Evolutionary conservation across 2,329 filamentous ascomycete genomes (phyloP).

Genomic region (Penicillium italicum): DNA sequence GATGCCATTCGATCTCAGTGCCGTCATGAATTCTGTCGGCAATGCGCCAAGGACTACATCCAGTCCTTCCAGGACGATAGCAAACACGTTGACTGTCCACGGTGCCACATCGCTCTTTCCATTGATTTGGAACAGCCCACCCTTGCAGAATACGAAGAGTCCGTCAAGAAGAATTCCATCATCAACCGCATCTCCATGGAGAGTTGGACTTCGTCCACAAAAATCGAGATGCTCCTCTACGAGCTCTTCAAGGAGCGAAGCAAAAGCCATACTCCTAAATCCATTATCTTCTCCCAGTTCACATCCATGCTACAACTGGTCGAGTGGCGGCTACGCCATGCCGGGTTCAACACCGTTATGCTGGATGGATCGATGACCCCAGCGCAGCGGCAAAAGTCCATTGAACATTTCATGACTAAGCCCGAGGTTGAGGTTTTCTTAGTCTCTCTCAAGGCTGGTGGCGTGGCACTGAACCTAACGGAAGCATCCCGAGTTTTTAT

Average conservation of each 20-base stretch:
- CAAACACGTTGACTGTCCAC: slow-evolving; percentile 65
- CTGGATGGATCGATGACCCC: slow-evolving; percentile 97
- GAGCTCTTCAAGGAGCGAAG: slow-evolving; percentile 88
- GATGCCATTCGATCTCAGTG: slow-evolving; percentile 90
- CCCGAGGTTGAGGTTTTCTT: slow-evolving; percentile 92
- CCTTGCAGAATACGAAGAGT: slow-evolving; percentile 82
- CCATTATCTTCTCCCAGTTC: slow-evolving; percentile 96
- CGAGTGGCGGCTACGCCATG: slow-evolving; percentile 91
- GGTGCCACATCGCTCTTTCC: slow-evolving; percentile 81
- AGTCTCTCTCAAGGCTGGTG: slow-evolving; percentile 92
- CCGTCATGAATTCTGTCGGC: slow-evolving; percentile 86
- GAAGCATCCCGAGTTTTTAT: slow-evolving; percentile 95
- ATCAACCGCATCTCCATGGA: slow-evolving; percentile 99
- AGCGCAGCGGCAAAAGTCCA: slow-evolving; percentile 84
- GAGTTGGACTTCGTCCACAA: slow-evolving; percentile 96
- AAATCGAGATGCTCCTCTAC: slow-evolving; percentile 94
- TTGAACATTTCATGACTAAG: slow-evolving; percentile 95
- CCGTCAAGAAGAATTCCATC: slow-evolving; percentile 92
- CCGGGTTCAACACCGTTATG: slow-evolving; percentile 98
- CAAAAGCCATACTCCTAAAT: slow-evolving; percentile 90
- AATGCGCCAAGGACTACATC: slow-evolving; percentile 76
- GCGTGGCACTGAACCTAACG: slow-evolving; percentile 90
- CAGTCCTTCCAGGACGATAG: slow-evolving; percentile 65
- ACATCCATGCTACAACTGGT: slow-evolving; percentile 96
- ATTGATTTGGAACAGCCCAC: slow-evolving; percentile 95